A percentile compares a stretch with the other conserved stretches of the same genome.
phyloP scores from a whole-genome alignment of 441 rosid genomes.

The Pelargonium australe region DNA sequence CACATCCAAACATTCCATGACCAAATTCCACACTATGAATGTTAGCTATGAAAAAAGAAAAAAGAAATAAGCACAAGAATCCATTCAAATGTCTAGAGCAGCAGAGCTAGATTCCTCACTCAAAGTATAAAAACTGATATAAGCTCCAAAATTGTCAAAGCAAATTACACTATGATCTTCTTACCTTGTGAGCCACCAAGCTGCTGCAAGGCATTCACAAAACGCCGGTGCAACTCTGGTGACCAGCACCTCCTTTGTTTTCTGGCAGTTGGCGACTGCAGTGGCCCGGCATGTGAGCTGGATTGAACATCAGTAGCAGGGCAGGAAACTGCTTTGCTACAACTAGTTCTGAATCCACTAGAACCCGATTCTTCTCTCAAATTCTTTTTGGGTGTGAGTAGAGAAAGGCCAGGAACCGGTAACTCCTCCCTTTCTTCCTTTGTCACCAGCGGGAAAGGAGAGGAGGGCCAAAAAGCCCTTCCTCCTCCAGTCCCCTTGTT shows the following conservation, averaged over 20 bases:
- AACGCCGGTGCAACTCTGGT: constrained; percentile 77
- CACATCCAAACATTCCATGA: too few species aligned
- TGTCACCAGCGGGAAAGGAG: constrained; percentile 24
- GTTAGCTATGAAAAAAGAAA: too few species aligned
- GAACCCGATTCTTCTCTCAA: constrained; percentile 50
- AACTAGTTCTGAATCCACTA: constrained; percentile 35
- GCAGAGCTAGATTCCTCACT: background rate
- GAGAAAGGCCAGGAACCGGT: constrained; percentile 43
- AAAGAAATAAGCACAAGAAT: too few species aligned
- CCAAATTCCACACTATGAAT: too few species aligned
- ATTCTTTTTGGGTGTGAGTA: constrained; percentile 46
- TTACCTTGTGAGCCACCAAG: constrained; percentile 93
- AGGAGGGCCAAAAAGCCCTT: constrained; percentile 32
- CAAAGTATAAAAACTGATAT: background rate
- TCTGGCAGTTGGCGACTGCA: constrained; percentile 48
- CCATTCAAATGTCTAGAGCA: too few species aligned
- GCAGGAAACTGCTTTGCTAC: constrained; percentile 36
- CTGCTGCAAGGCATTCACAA: constrained; percentile 70
- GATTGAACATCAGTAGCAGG: constrained; percentile 35
- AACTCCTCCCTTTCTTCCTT: constrained; percentile 41
- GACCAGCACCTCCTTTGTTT: constrained; percentile 98
- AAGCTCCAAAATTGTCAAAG: background rate
- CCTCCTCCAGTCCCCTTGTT: constrained; percentile 23
- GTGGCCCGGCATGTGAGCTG: constrained; percentile 35
- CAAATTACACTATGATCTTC: constrained; percentile 8